Evolutionary conservation across 1,139 yeast genomes (phyloP).

Genomic region (Sugiyamaella grinbergsii): DNA sequence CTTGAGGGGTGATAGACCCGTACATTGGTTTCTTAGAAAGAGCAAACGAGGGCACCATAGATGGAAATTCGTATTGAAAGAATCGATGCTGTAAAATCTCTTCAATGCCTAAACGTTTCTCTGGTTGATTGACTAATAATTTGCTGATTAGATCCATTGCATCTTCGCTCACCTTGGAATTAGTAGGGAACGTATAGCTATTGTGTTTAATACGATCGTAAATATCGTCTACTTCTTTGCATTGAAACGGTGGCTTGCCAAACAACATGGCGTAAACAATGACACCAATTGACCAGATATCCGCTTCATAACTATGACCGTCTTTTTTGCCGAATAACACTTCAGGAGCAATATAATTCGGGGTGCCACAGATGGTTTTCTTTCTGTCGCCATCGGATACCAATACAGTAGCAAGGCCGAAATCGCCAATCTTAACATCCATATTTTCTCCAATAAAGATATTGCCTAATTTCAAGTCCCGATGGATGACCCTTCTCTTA

Average conservation of each 20-base stretch:
- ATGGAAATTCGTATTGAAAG: slow-evolving; percentile 83
- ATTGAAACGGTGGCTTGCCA: slow-evolving; percentile 97
- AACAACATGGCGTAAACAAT: slow-evolving; percentile 88
- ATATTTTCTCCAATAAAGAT: slow-evolving; percentile 89
- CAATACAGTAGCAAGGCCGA: slow-evolving; percentile 90
- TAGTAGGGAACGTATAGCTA: slow-evolving; percentile 79
- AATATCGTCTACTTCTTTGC: slow-evolving; percentile 89
- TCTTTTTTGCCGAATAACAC: slow-evolving; percentile 83
- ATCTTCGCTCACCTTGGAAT: slow-evolving; percentile 65
- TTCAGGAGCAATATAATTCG: slow-evolving; percentile 97
- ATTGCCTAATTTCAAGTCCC: slow-evolving; percentile 93
- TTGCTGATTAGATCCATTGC: slow-evolving; percentile 72
- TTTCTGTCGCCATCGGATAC: slow-evolving; percentile 72
- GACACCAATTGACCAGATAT: slow-evolving; percentile 96
- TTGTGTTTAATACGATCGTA: slow-evolving; percentile 86
- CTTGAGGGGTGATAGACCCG: slow-evolving; percentile 56
- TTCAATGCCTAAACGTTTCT: slow-evolving; percentile 76
- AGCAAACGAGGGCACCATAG: slow-evolving; percentile 55
- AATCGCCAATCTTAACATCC: slow-evolving; percentile 94
- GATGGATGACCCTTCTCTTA: slow-evolving; percentile 87
- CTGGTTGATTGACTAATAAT: slow-evolving; percentile 76
- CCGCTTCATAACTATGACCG: slow-evolving; percentile 78
- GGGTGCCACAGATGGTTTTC: slow-evolving; percentile 96
- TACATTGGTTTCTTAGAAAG: slow-evolving; percentile 64
- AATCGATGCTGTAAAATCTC: slow-evolving; percentile 73